Base-by-base conservation (phyloP, 139 green algal species). In the Edaphochlamys debaryana region DNA sequence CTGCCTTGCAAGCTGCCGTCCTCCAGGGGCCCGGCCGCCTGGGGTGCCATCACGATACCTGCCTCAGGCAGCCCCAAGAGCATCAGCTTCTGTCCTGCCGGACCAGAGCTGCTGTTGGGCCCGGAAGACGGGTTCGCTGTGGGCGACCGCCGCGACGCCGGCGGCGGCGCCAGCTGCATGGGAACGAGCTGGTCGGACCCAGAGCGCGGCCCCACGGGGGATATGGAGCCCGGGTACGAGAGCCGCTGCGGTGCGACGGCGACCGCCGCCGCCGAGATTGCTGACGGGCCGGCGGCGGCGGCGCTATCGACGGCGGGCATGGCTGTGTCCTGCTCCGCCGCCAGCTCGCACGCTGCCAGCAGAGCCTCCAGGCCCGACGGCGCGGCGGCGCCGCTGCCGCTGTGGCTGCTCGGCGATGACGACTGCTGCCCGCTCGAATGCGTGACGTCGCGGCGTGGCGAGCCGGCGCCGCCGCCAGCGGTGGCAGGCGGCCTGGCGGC, bases 301-400 rank as follows among this genome's bases (percentile, higher is more conserved):
- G 1, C 32, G 9, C 36, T 22, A 11, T 32, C n/a, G 19, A 2
- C 29, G 11, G 60, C 19, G 13, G 23, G 52, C 29, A 72, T 8
- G n/a, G 69, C 71, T 29, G 45, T 34, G 29, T 88, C 83, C 52
- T 79, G 75, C 56, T 84, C 83, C 0, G 75, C 83, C 19, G 67
- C 83, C 32, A 88, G 66, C 67, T 88, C 75, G 34, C 83, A 88
- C 1, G 83, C 83, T 15, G 75, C 75, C 34, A 84, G 52, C 27
- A 88, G 67, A 0, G 67, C 75, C 5, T 88, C 83, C 40, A 88
- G 50, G 42, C 83, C 68, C 19, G 79, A 79, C 11, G 42, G 76
- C 32, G 63, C 38, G 25, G 11, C 67, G 3, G 6, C 37, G 4
- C 23, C 38, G 67, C 67, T 25, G 38, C 37, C 45, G 34, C 52